Conservation (phyloP, 768 basidiomycete species). For the Leccinum truebloodii region DNA sequence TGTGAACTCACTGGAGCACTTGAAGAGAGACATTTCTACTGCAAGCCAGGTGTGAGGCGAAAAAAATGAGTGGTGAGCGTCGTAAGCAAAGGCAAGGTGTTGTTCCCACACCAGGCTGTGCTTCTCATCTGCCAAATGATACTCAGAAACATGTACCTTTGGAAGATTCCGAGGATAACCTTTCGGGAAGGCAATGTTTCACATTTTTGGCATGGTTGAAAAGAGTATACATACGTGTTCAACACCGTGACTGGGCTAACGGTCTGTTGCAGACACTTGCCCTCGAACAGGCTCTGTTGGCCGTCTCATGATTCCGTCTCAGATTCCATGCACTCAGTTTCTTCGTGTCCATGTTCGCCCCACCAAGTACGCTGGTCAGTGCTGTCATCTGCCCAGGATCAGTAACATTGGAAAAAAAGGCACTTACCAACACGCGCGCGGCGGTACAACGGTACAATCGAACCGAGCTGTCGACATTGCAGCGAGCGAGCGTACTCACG, state of each 20-base stretch:
- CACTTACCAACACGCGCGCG: background rate
- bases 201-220: background rate
- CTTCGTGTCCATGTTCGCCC: background rate
- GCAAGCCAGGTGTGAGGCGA: background rate
- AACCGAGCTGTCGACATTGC: background rate
- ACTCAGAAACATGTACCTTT: background rate
- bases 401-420: background rate
- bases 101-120: background rate
- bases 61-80: background rate
- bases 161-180: background rate
- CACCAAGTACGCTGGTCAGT: background rate
- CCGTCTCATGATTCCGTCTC: background rate
- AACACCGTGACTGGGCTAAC: background rate
- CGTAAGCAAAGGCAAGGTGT: background rate
- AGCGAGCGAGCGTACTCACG: background rate
- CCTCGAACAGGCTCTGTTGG: background rate
- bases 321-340: background rate
- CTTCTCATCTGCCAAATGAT: background rate
- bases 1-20: background rate
- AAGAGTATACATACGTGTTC: background rate
- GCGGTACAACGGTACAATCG: background rate
- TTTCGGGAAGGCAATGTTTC: background rate
- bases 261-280: background rate
- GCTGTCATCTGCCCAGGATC: background rate
- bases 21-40: background rate